Base-by-base conservation (phyloP, 345 rosid species). In the Populus simonii region DNA sequence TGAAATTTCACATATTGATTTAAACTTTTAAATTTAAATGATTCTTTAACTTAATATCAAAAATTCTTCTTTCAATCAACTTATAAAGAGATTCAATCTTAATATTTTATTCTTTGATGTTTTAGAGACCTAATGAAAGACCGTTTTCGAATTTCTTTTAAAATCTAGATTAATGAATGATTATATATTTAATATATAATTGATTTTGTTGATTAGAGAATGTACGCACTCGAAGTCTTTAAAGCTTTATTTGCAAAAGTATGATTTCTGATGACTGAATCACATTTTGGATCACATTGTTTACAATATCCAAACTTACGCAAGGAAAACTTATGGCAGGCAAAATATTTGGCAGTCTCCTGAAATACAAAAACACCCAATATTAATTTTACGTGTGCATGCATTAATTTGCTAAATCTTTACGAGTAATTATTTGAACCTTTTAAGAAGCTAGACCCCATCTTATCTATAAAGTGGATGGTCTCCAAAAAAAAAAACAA, bases 211-310 rank as follows among this genome's bases (percentile, higher is more conserved):
- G 69, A 18, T 17, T 33, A 27, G 38, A 66, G 1, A 35, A 27
- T 6, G 8, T 17, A 66, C 51, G 51, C 22, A 17, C 38, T 66
- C 69, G 7, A 15, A 7, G 20, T 23, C 12, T 15, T 23, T 25
- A 10, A 43, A 1, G 73, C 4, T 43, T 38, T 43, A 43, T 70
- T 5, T 70, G n/a, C 23, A 20, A 18, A 23, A 39, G 15, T 23
- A 23, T 38, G 53, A 38, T 70, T 3, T 70, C 38, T 33, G n/a
- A 66, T 66, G 17, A 31, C 39, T 8, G 4, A 7, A 35, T 33
- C 9, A 22, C 1, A 7, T 67, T 67, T 67, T 68, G 57, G 57
- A 76, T 76, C 68, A 59, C 66, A 68, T 76, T 68, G 23, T 76
- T 36, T 76, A 55, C 39, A 25, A 68, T 76, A 62, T 74, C 69